A percentile compares a stretch with the other conserved stretches of the same genome.
These are phyloP conservation scores for Saccharomycopsis fibuligera DNA, from an alignment of 805 yeast species.

Conservation along the genomic window DNA sequence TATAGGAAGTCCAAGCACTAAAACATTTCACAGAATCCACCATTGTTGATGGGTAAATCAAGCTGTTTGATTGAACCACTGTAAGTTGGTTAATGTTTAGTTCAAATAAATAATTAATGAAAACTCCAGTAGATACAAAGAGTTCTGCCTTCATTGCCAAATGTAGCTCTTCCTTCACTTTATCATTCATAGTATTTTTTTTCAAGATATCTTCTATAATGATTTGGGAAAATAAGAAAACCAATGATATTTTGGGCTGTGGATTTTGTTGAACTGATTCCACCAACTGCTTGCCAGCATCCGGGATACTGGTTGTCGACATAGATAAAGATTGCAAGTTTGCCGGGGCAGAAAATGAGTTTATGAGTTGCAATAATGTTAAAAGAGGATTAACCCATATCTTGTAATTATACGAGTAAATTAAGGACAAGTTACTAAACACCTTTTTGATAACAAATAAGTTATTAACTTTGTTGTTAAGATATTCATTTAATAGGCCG, in stretches of 20 bases:
- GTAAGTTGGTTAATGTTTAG: slow-evolving; percentile 9
- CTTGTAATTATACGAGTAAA: slow-evolving; percentile 36
- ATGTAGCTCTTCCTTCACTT: slow-evolving; percentile 31
- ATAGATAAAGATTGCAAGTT: background rate
- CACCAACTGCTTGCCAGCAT: background rate
- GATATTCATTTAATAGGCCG: slow-evolving; percentile 11
- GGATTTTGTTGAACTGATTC: background rate
- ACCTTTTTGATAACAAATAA: slow-evolving; percentile 51
- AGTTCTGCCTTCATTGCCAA: slow-evolving; percentile 31
- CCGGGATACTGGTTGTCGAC: background rate
- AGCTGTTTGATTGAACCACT: background rate
- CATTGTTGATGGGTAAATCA: background rate
- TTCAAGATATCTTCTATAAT: slow-evolving; percentile 47
- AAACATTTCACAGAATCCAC: slow-evolving; percentile 5
- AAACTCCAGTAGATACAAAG: slow-evolving; percentile 29
- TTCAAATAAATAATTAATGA: slow-evolving; percentile 20
- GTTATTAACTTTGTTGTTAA: slow-evolving; percentile 14
- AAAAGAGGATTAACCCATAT: slow-evolving; percentile 38
- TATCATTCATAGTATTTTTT: slow-evolving; percentile 23
- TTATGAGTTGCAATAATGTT: slow-evolving; percentile 24
- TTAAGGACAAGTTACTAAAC: slow-evolving; percentile 45
- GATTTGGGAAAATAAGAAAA: slow-evolving; percentile 36
- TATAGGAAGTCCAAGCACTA: slow-evolving; percentile 7
- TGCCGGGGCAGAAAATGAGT: background rate
- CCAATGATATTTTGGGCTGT: slow-evolving; percentile 13